These are phyloP conservation scores for Seiridium cupressi DNA, from an alignment of 2,329 filamentous ascomycete genomes.

Conservation along the genomic window DNA sequence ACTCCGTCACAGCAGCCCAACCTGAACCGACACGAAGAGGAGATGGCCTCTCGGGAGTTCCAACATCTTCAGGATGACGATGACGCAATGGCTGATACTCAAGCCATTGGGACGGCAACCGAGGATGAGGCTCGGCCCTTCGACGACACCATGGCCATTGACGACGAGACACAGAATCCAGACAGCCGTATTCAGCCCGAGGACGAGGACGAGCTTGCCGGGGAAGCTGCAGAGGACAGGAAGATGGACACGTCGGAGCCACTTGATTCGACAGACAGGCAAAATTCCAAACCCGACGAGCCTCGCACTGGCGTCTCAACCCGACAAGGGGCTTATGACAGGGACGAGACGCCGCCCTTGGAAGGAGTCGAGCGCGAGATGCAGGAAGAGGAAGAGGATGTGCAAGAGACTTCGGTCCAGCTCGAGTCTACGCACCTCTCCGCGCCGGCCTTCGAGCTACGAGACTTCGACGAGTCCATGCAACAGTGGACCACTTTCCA, in stretches of 20 bases:
- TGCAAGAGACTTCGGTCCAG: constrained; percentile 57
- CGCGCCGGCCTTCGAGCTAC: constrained; percentile 38
- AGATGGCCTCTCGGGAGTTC: constrained; percentile 74
- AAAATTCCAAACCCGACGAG: constrained; percentile 50
- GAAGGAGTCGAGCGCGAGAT: constrained; percentile 35
- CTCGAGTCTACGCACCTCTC: constrained; percentile 73
- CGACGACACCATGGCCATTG: constrained; percentile 85
- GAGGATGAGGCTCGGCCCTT: constrained; percentile 85
- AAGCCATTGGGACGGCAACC: constrained; percentile 84
- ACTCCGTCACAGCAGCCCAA: constrained; percentile 39
- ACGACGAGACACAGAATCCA: constrained; percentile 60
- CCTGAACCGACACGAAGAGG: constrained; percentile 46
- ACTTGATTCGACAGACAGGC: constrained; percentile 35
- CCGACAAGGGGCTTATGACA: constrained; percentile 56
- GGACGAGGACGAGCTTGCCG: constrained; percentile 38
- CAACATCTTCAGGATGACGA: constrained; percentile 83
- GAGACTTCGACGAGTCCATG: constrained; percentile 57
- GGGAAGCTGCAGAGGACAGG: constrained; percentile 46
- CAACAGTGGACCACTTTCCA: constrained; percentile 85
- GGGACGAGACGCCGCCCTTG: constrained; percentile 39
- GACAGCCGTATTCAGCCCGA: constrained; percentile 52
- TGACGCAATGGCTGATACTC: constrained; percentile 76
- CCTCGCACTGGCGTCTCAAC: constrained; percentile 60
- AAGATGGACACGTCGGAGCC: constrained; percentile 42
- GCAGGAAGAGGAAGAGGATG: constrained; percentile 41